phyloP scores from a whole-genome alignment of 2,329 filamentous ascomycete genomes.

The Fusarium pseudonygamai region DNA sequence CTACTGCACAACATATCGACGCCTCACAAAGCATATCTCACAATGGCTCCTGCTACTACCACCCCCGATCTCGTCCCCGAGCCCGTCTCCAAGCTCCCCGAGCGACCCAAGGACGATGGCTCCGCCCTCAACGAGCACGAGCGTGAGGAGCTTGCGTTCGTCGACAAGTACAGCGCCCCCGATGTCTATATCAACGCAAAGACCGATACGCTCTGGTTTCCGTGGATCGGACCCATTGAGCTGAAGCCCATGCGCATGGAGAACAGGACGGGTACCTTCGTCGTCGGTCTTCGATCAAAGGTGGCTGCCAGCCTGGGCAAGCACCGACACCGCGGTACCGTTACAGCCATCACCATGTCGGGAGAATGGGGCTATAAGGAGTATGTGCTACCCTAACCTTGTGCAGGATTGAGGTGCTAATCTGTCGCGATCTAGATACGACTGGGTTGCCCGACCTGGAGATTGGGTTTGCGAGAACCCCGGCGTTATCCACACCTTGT shows the following conservation, averaged over 20 bases:
- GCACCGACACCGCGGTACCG: constrained; percentile 30
- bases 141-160: constrained; percentile 33
- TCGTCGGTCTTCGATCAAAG: constrained; percentile 24
- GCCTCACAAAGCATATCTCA: background rate
- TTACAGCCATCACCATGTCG: constrained; percentile 35
- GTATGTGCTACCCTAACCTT: background rate
- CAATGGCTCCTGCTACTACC: constrained; percentile 26
- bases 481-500: constrained; percentile 38
- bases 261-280: constrained; percentile 30
- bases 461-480: constrained; percentile 42
- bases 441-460: constrained; percentile 39
- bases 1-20: constrained; percentile 4
- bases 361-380: constrained; percentile 41
- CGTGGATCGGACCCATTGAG: constrained; percentile 32
- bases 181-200: constrained; percentile 39
- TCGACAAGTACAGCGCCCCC: constrained; percentile 41
- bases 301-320: constrained; percentile 32
- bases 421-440: constrained; percentile 23
- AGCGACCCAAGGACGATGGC: constrained; percentile 12
- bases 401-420: background rate
- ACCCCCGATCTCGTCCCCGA: constrained; percentile 14
- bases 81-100: constrained; percentile 18
- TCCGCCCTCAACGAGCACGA: constrained; percentile 12
- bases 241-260: constrained; percentile 33
- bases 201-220: constrained; percentile 37